Conservation (phyloP, 1,284 basidiomycete genomes). For the Ceratobasidium sp. region DNA sequence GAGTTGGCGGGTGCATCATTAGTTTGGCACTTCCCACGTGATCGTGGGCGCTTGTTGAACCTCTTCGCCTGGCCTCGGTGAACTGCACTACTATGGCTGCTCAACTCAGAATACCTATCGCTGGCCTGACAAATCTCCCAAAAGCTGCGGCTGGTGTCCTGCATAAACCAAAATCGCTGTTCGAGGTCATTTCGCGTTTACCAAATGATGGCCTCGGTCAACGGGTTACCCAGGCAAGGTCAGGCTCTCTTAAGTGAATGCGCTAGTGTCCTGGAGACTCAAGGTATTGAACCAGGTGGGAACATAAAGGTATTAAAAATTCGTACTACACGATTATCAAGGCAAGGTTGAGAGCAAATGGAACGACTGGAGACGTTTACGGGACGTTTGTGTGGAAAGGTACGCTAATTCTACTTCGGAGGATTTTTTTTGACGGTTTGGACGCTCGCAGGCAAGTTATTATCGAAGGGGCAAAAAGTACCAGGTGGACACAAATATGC, state of each 20-base stretch:
- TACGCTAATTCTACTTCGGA: conserved; percentile 55
- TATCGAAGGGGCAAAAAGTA: conserved; percentile 56
- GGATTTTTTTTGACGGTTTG: neutral
- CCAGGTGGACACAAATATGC: conserved; percentile 58
- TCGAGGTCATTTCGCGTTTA: conserved; percentile 73
- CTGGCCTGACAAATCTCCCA: conserved; percentile 7
- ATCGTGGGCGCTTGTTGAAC: neutral
- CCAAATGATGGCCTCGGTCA: conserved; percentile 73
- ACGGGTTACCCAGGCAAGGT: conserved; percentile 67
- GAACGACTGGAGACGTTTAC: conserved; percentile 81
- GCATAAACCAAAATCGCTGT: conserved; percentile 61
- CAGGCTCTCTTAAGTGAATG: neutral
- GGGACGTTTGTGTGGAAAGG: conserved; percentile 80
- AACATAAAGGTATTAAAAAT: conserved; percentile 68
- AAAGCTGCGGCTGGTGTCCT: conserved; percentile 10
- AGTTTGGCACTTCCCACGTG: conserved; percentile 14
- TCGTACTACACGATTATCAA: conserved; percentile 79
- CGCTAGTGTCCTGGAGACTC: neutral
- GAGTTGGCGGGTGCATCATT: neutral
- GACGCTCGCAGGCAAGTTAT: conserved; percentile 55
- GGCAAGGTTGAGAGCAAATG: conserved; percentile 72
- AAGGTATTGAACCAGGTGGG: conserved; percentile 63
- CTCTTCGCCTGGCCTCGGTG: neutral
- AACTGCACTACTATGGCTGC: conserved; percentile 13
- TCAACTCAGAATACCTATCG: conserved; percentile 25